Evolutionary conservation across 1,284 basidiomycete species (phyloP), one percentile per base, ranked within the genome.

Genomic region (Fistulina hepatica): DNA sequence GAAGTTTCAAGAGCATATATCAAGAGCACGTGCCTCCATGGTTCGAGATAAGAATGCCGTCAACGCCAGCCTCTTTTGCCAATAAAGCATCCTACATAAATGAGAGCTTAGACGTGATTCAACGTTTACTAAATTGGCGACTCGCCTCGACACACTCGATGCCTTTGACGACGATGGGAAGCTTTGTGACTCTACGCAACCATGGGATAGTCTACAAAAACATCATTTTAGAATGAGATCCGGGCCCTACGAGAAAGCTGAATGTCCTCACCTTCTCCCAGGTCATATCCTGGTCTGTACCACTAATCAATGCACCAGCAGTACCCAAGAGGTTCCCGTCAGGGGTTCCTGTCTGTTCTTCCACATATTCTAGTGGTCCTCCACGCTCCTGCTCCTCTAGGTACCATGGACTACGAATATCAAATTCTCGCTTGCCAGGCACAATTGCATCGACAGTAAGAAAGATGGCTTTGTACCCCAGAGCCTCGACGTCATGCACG

Each of bases 381-480:
- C 63, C 67, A 21, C 57, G 59, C 48, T 81, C 77, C 38, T 72
- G 60, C 24, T 76, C 76, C 41, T 81, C 76, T 11, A 75, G 48
- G 37, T 67, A 63, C 65, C 76, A 79, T 6, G 74, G 71, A 41
- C 69, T 72, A 39, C 70, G 65, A 28, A 76, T 72, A 49, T 95
- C 91, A 32, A 75, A 60, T 58, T 95, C 92, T 26, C 91, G 71
- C 52, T 92, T 91, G 10, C 90, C 84, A 6, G 85, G 72, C 6
- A 88, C 76, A 4, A 88, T 69, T 6, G 90, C 89, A 60, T 95
- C 92, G 3, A 93, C 91, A 0, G 92, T 95, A 31, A 95, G 61
- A 58, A 90, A 88, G 38, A 97, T 84, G 1, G 88, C 90, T 37
- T 79, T 85, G 57, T 82, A 88, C 0, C 84, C 84, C 8, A 82